Evolutionary conservation across 345 rosid species (phyloP).

Genomic region (Acer yangbiense): DNA sequence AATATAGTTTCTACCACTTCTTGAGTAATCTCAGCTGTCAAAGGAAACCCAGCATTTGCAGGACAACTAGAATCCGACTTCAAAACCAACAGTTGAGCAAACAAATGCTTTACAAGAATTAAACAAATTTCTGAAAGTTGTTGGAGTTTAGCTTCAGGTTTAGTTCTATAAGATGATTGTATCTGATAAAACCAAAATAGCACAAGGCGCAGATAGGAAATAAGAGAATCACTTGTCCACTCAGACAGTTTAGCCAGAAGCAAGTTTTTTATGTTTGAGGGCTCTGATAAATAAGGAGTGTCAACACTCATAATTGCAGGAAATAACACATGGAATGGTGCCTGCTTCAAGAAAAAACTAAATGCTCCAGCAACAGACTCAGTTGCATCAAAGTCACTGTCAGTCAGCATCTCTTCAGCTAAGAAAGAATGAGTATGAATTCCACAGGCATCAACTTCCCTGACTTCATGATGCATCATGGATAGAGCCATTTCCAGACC

Average conservation of each 20-base stretch:
- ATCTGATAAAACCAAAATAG: conserved; percentile 73
- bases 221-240: conserved; percentile 37
- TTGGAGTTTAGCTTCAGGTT: conserved; percentile 44
- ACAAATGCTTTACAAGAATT: conserved; percentile 54
- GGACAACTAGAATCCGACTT: conserved; percentile 34
- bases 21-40: conserved; percentile 34
- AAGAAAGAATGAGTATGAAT: conserved; percentile 23
- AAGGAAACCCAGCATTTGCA: conserved; percentile 21
- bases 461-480: conserved; percentile 32
- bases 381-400: conserved; percentile 33
- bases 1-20: conserved; percentile 62
- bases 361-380: conserved; percentile 53
- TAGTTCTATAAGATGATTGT: conserved; percentile 41
- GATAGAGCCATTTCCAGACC: conserved; percentile 54
- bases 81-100: conserved; percentile 44
- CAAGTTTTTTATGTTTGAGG: conserved; percentile 47
- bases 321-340: conserved; percentile 70
- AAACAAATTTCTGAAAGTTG: conserved; percentile 62
- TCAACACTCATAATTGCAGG: conserved; percentile 42
- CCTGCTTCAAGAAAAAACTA: conserved; percentile 57
- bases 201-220: conserved; percentile 51
- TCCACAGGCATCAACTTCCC: conserved; percentile 30
- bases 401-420: conserved; percentile 38
- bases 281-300: conserved; percentile 34
- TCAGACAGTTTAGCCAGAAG: conserved; percentile 64